Base-by-base conservation (phyloP, 495 filamentous ascomycete genomes). In the Penicillium nucicola region DNA sequence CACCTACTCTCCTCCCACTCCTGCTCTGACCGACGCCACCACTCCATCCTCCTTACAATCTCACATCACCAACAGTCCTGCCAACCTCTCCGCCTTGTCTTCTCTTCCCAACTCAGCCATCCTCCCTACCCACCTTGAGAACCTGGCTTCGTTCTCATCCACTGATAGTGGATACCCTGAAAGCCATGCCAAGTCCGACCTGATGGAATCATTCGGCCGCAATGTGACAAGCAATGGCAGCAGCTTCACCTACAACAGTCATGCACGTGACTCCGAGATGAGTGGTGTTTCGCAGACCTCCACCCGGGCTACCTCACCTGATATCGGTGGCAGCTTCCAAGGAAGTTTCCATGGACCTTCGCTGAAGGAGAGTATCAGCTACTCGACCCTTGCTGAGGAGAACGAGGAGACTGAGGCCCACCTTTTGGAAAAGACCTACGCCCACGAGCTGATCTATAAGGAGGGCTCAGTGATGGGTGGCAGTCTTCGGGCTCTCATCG, bases 391-490 rank as follows among this genome's bases (percentile, higher is more conserved):
- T n/a, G 82, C 79, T 12, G 90, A 93, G 45, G 87, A 89, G 49
- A 75, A 77, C 11, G 84, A 89, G 31, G 88, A 90, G 42, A 79
- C 83, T 0, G 92, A 97, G 64, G 84, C 81, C n/a, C 85, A 87
- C 53, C 66, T 95, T 15, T 67, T 93, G 6, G 87, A 89, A 62
- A 93, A 85, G 70, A 95, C 90, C 0, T 96, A 81, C 58, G 88
- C 89, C 0, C 87, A 96, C 54, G 95, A 99, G 58, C 71, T 99
- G 18, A 81, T 93, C 46, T 97, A 95, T 72, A 95, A 95, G 64
- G 92, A 97, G 48, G 92, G 92, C 13, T 88, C 96, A 52, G 84
- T 97, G n/a, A 86, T 87, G 47, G 95, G 93, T 30, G 95, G 95
- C 10, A 92, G 91, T 14, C 78, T 99, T 12, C 84, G 89, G 22